Percentiles rank a stretch among this genome's conserved stretches.
Conservation (phyloP, 2,329 filamentous ascomycete species). For the Ophiostoma novo-ulmi region DNA sequence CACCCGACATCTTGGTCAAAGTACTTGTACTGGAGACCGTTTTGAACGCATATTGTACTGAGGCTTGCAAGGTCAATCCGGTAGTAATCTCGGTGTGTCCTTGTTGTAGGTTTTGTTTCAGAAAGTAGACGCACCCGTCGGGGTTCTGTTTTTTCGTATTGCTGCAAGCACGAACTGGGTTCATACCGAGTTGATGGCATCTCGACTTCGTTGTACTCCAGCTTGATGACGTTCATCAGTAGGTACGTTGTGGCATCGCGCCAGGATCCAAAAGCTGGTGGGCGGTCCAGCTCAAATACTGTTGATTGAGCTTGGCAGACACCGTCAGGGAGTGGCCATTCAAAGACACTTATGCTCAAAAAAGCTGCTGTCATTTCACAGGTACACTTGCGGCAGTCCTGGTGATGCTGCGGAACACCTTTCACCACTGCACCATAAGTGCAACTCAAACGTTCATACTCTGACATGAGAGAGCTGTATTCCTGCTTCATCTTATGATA, state of each 20-base stretch:
- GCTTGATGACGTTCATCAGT: conserved; percentile 39
- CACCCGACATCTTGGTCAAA: conserved; percentile 32
- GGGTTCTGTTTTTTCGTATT: neutral
- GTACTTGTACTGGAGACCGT: conserved; percentile 41
- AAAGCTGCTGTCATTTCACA: conserved; percentile 6
- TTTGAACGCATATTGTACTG: conserved; percentile 41
- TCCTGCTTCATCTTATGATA: neutral
- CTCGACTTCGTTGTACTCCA: conserved; percentile 33
- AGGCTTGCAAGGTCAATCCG: conserved; percentile 29
- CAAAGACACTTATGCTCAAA: conserved; percentile 48
- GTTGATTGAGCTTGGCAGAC: conserved; percentile 37
- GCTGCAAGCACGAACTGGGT: neutral
- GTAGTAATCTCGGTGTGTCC: conserved; percentile 35
- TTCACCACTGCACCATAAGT: neutral
- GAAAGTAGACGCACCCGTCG: neutral
- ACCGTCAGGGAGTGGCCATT: conserved; percentile 50
- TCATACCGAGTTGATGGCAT: neutral
- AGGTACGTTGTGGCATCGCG: conserved; percentile 44
- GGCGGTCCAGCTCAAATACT: conserved; percentile 49
- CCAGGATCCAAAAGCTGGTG: conserved; percentile 43
- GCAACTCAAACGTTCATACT: neutral
- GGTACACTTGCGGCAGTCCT: conserved; percentile 34
- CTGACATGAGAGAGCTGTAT: neutral
- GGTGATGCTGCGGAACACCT: neutral
- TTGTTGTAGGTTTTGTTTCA: conserved; percentile 34